These are phyloP conservation scores for Apostasia shenzhenica DNA, from an alignment of 106 monocot genomes.

Conservation along the genomic window DNA sequence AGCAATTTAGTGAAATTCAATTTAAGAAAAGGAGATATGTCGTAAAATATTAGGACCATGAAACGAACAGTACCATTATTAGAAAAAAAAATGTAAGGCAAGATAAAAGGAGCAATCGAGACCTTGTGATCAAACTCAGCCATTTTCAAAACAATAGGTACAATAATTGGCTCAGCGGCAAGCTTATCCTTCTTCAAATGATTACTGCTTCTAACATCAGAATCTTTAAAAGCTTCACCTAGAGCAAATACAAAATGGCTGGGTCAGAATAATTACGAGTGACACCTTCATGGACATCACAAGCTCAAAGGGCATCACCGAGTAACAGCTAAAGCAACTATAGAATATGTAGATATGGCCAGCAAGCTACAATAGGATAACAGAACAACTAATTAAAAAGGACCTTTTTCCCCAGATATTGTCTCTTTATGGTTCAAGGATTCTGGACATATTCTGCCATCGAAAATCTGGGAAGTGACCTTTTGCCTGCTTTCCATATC, in stretches of 20 bases:
- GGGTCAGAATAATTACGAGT: background rate
- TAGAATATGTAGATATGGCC: too few species aligned
- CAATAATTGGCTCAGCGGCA: conserved; percentile 68
- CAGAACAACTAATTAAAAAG: background rate
- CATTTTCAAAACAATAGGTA: conserved; percentile 98
- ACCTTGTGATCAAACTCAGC: conserved; percentile 99
- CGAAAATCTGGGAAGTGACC: conserved; percentile 16
- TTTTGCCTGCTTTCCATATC: conserved; percentile 17
- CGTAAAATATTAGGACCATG: too few species aligned
- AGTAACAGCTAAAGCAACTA: too few species aligned
- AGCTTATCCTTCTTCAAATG: conserved; percentile 35
- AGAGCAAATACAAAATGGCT: background rate
- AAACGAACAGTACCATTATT: too few species aligned
- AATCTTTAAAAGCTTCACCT: conserved; percentile 33
- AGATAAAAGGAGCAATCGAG: conserved; percentile 1
- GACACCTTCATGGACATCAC: background rate
- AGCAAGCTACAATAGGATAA: background rate
- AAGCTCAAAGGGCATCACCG: background rate
- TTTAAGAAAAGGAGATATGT: too few species aligned
- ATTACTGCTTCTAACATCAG: conserved; percentile 19
- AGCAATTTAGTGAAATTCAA: too few species aligned
- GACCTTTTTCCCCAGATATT: conserved; percentile 9
- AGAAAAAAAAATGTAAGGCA: too few species aligned
- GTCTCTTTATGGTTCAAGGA: background rate
- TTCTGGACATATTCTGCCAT: conserved; percentile 15